Conservation (phyloP, 305 asterid genomes). For the Fraxinus velutina region DNA sequence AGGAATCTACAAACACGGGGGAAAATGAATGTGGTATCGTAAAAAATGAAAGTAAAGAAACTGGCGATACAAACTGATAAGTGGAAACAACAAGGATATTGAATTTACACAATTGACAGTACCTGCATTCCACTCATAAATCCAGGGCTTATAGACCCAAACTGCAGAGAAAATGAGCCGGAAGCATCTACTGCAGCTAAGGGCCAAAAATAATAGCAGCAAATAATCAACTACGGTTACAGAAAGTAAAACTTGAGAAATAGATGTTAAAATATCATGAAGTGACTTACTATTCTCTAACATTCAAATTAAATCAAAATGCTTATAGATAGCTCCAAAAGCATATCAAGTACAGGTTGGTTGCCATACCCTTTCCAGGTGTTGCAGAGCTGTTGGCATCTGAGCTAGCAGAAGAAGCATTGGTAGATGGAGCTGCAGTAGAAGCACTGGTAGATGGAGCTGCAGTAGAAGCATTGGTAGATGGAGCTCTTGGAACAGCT, state of each 20-base stretch:
- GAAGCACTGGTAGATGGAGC: conserved; percentile 36
- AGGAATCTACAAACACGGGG: conserved; percentile 52
- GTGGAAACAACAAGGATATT: background rate
- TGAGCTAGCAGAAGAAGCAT: conserved; percentile 11
- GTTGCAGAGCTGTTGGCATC: conserved; percentile 47
- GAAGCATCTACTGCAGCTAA: conserved; percentile 60
- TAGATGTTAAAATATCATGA: background rate
- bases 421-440: conserved; percentile 8
- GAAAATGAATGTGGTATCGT: background rate
- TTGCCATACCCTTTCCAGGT: conserved; percentile 58
- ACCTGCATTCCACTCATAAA: conserved; percentile 75
- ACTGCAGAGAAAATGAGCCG: conserved; percentile 69
- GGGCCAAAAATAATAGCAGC: background rate
- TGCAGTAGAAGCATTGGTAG: conserved; percentile 39
- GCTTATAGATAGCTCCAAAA: background rate
- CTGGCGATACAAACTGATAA: background rate
- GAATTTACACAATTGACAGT: conserved; percentile 17
- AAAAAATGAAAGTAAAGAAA: background rate
- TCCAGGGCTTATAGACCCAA: conserved; percentile 82
- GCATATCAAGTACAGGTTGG: background rate
- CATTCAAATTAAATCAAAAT: background rate
- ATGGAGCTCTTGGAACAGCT: conserved; percentile 48
- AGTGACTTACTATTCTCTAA: background rate
- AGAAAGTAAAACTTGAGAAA: background rate
- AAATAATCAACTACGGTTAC: conserved; percentile 20